These are phyloP conservation scores for Cryptomeria japonica DNA, from an alignment of 75 land plant species.

Conservation along the genomic window DNA sequence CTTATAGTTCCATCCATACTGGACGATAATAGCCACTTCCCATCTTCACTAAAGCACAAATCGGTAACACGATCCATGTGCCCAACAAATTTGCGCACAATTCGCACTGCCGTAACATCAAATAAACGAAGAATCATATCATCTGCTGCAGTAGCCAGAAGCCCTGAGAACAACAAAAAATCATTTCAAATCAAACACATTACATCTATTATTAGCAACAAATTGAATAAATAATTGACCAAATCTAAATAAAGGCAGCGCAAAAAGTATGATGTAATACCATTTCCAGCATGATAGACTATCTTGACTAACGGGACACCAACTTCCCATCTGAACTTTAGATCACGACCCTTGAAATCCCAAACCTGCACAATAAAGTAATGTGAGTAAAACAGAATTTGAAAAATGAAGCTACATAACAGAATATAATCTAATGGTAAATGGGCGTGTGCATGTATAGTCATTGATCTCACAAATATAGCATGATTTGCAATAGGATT, in stretches of 20 bases:
- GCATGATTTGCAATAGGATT: background rate
- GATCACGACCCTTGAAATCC: conserved; percentile 74
- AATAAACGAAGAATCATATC: conserved; percentile 77
- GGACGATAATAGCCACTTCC: conserved; percentile 92
- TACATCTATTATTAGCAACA: background rate
- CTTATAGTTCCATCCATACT: conserved; percentile 96
- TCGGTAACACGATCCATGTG: conserved; percentile 96
- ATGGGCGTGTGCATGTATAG: background rate
- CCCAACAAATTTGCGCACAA: conserved; percentile 91
- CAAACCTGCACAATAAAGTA: conserved; percentile 61
- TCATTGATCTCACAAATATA: background rate
- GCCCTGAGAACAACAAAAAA: conserved; percentile 47
- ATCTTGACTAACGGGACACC: conserved; percentile 72
- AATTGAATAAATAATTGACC: background rate
- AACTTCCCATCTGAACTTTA: conserved; percentile 64
- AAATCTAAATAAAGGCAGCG: conserved; percentile 1
- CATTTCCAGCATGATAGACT: conserved; percentile 76
- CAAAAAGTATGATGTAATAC: conserved; percentile 30
- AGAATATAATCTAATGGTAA: background rate
- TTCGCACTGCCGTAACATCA: conserved; percentile 71
- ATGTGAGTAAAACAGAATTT: background rate
- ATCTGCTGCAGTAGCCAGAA: conserved; percentile 82
- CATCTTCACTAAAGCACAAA: conserved; percentile 96
- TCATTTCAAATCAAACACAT: background rate
- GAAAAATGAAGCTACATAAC: background rate